Base-by-base conservation (phyloP, 306 rosid species). In the Vicia faba region DNA sequence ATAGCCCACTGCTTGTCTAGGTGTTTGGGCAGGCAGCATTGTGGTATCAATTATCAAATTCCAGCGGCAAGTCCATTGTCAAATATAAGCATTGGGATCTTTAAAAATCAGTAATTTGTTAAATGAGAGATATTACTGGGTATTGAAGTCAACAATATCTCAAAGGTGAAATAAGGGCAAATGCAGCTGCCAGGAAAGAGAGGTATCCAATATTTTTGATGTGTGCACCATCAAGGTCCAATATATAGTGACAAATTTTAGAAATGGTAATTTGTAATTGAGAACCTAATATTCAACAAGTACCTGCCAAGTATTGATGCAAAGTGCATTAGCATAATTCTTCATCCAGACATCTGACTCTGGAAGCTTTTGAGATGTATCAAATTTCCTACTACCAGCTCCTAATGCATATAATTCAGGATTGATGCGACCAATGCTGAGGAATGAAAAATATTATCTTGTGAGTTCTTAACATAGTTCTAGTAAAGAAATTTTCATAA, bases 251-350 rank as follows among this genome's bases (percentile, higher is more conserved):
- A 31, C 58, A 61, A 71, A 19, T 46, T 40, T 51, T 45, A 55
- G 46, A 76, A 70, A 73, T 10, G 33, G 40, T 12, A 26, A 57
- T 8, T 38, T 15, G 39, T 18, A 68, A 68, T 57, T 28, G 44
- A 41, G 31, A 75, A 61, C 56, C 41, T 1, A 64, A 50, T 60
- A 59, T 64, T 72, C 58, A 54, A 43, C 68, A 15, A 18, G 64
- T 73, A 92, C 98, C 98, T 92, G 96, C 98, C 98, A 92, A 70
- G 96, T 78, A 85, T 92, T 92, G 63, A 85, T 84, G 76, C 98
- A 92, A 19, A 92, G 85, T 15, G 75, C 80, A 56, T 87, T 88
- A 62, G 76, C 96, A 74, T 92, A 89, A 87, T 84, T 83, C 66
- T 77, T 79, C 91, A 89, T 84, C 96, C 88, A 87, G 67, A 73